Conservation (phyloP, 108 stramenopile species). For the Cyclotella atomus region DNA sequence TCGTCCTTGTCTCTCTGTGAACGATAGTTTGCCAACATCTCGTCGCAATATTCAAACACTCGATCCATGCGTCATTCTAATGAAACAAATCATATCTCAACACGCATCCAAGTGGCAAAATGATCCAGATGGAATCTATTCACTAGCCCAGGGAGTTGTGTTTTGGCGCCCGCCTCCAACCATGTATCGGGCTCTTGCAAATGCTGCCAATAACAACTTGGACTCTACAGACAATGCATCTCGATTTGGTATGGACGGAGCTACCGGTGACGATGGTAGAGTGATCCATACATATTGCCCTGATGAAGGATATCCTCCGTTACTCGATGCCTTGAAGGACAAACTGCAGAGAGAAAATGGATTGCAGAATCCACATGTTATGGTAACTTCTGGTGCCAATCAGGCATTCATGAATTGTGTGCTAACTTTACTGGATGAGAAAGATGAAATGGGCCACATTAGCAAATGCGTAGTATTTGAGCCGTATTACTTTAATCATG, state of each 20-base stretch:
- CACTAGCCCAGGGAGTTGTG: constrained; percentile 87
- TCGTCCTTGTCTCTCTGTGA: too few species aligned
- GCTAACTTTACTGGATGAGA: constrained; percentile 66
- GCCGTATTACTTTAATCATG: constrained; percentile 96
- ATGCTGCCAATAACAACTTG: constrained; percentile 26
- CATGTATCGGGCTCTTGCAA: constrained; percentile 43
- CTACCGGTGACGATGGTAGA: constrained; percentile 14
- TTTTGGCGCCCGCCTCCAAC: constrained; percentile 77
- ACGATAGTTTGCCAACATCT: constrained; percentile 16
- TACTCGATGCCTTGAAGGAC: constrained; percentile 48
- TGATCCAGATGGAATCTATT: constrained; percentile 67
- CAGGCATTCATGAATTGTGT: constrained; percentile 92
- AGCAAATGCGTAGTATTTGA: constrained; percentile 75
- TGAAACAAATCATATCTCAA: constrained; percentile 71
- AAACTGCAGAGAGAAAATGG: constrained; percentile 74
- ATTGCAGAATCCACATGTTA: constrained; percentile 64
- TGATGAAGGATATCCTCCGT: constrained; percentile 78
- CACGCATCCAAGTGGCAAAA: constrained; percentile 68
- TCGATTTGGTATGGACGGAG: constrained; percentile 17
- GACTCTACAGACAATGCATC: neutral
- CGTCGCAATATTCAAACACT: constrained; percentile 59
- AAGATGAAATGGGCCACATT: constrained; percentile 12
- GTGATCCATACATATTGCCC: constrained; percentile 77
- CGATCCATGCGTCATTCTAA: constrained; percentile 87
- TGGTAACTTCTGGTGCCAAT: constrained; percentile 94